phyloP scores from a whole-genome alignment of 768 basidiomycete genomes.

The Xerocomellus intermedius region DNA sequence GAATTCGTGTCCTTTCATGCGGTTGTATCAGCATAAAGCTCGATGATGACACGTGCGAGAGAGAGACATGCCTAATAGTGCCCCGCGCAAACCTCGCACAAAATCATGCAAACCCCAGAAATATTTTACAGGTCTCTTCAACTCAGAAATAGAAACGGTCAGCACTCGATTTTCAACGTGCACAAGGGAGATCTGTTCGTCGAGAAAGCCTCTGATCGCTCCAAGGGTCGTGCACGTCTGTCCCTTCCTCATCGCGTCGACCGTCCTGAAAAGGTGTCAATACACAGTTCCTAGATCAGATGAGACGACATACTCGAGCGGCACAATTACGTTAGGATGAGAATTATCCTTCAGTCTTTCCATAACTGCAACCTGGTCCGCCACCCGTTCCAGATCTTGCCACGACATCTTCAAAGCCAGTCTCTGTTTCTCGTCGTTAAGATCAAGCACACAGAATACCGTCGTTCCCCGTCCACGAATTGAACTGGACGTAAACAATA shows the following conservation, averaged over 20 bases:
- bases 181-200: not conserved
- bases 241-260: not conserved
- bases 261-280: not conserved
- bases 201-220: not conserved
- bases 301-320: not conserved
- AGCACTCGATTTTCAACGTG: not conserved
- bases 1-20: not conserved
- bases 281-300: not conserved
- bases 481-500: not conserved
- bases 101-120: constrained; percentile 3
- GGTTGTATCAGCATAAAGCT: no score
- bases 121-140: not conserved
- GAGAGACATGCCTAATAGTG: not conserved
- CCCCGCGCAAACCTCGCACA: not conserved
- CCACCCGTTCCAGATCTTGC: not conserved
- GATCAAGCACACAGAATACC: constrained; percentile 1
- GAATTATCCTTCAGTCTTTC: not conserved
- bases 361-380: not conserved
- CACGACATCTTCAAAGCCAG: not conserved
- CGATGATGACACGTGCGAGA: not conserved
- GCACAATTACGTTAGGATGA: constrained; percentile 3
- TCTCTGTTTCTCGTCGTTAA: not conserved
- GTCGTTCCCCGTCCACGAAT: constrained; percentile 13
- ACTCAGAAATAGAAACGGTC: not conserved
- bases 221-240: not conserved